Evolutionary conservation across 139 green algal genomes (phyloP).

Genomic region (Tetraselmis striata): DNA sequence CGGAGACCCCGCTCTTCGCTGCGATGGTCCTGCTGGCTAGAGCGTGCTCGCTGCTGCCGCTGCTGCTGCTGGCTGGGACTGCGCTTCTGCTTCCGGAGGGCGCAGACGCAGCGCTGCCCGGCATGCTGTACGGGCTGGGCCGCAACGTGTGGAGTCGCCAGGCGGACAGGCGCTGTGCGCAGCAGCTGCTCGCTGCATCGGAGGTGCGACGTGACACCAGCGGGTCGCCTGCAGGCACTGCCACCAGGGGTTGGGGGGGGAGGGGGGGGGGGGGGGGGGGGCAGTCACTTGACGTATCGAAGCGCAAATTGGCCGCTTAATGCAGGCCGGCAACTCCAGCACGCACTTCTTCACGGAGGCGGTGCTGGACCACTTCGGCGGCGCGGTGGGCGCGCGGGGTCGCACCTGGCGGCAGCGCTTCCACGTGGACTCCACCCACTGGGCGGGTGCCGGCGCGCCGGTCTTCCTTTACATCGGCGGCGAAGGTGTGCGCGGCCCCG

Average conservation of each 20-base stretch:
- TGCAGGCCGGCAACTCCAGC: neutral
- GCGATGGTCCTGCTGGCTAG: too few species aligned
- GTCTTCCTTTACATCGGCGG: constrained; percentile 11
- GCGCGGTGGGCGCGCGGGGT: too few species aligned
- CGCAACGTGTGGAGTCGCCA: neutral
- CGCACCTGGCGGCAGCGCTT: neutral
- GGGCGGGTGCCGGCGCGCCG: neutral
- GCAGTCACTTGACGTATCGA: too few species aligned
- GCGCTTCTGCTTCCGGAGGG: too few species aligned
- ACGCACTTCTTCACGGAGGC: neutral
- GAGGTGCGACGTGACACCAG: neutral
- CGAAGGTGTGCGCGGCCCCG: neutral
- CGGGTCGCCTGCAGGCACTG: neutral
- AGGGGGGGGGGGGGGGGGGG: too few species aligned
- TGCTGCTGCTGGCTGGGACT: too few species aligned
- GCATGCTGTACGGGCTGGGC: neutral
- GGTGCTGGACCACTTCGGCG: neutral
- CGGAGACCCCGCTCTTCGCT: too few species aligned
- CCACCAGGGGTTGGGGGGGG: neutral
- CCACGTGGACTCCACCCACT: neutral
- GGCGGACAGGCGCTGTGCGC: neutral
- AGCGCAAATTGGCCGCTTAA: neutral
- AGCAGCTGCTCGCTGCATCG: neutral
- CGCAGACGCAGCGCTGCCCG: too few species aligned
- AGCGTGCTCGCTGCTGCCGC: too few species aligned